These are phyloP conservation scores for Plantago major DNA, from an alignment of 257 asterid species.

Conservation along the genomic window DNA sequence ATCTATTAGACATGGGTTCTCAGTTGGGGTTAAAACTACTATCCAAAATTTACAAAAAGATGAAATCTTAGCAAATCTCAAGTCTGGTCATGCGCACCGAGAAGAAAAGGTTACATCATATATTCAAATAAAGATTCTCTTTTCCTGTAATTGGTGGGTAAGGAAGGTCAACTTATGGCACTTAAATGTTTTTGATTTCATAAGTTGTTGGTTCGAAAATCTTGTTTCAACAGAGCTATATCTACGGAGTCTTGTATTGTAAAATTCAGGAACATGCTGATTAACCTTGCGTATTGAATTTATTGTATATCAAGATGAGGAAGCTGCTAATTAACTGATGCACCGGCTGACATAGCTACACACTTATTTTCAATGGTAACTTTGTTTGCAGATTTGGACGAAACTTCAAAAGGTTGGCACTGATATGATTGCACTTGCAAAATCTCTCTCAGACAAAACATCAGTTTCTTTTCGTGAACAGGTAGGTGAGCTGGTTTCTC, in stretches of 20 bases:
- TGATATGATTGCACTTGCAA: conserved; percentile 55
- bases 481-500: conserved; percentile 39
- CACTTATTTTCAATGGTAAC: conserved; percentile 11
- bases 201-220: neutral
- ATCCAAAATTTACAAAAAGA: neutral
- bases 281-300: neutral
- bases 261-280: neutral
- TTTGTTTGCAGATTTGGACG: conserved; percentile 47
- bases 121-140: conserved; percentile 4
- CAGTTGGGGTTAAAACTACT: neutral
- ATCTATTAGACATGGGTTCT: neutral
- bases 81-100: neutral
- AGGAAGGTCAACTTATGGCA: too few species aligned
- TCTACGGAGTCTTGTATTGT: neutral
- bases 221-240: neutral
- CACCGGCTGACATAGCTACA: neutral
- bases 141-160: too few species aligned
- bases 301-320: conserved; percentile 5
- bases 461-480: conserved; percentile 45
- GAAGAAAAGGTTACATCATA: neutral
- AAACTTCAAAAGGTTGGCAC: conserved; percentile 60
- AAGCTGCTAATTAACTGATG: neutral
- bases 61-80: neutral
- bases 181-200: too few species aligned
- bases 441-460: conserved; percentile 58